These are phyloP conservation scores for Podaxis carcinomalis DNA, from an alignment of 768 basidiomycete genomes.

Conservation along the genomic window DNA sequence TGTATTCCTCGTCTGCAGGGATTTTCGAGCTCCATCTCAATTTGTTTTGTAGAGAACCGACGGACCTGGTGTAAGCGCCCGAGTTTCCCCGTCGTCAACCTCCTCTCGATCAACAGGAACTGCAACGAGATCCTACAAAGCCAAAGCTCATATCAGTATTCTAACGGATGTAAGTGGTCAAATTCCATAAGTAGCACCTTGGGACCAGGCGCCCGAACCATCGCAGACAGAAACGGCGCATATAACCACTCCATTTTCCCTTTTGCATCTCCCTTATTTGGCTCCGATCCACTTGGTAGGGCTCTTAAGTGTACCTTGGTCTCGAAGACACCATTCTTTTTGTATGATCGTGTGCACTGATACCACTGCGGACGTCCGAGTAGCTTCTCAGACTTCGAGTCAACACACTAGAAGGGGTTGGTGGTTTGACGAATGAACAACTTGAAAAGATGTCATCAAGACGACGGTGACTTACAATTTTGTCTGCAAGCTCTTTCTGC, in stretches of 20 bases:
- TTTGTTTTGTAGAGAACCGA: no score
- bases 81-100: conserved; percentile 12
- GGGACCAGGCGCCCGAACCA: conserved; percentile 22
- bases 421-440: conserved; percentile 3
- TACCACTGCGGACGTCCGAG: conserved; percentile 14
- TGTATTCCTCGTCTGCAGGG: conserved; percentile 16
- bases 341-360: conserved; percentile 22
- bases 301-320: conserved; percentile 23
- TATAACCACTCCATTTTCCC: conserved; percentile 25
- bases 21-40: not conserved
- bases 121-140: conserved; percentile 25
- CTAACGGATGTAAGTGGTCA: not conserved
- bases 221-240: conserved; percentile 25
- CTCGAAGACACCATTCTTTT: conserved; percentile 24
- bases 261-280: not conserved
- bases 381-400: not conserved
- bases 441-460: not conserved
- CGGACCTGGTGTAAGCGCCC: not conserved
- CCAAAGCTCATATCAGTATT: not conserved
- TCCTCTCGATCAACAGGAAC: conserved; percentile 28
- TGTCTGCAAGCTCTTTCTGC: conserved; percentile 19
- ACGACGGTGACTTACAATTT: conserved; percentile 15
- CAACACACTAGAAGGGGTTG: not conserved
- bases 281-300: conserved; percentile 12
- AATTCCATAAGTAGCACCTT: conserved; percentile 14